Conservation (phyloP, 306 rosid species). For the Malus sieversii region DNA sequence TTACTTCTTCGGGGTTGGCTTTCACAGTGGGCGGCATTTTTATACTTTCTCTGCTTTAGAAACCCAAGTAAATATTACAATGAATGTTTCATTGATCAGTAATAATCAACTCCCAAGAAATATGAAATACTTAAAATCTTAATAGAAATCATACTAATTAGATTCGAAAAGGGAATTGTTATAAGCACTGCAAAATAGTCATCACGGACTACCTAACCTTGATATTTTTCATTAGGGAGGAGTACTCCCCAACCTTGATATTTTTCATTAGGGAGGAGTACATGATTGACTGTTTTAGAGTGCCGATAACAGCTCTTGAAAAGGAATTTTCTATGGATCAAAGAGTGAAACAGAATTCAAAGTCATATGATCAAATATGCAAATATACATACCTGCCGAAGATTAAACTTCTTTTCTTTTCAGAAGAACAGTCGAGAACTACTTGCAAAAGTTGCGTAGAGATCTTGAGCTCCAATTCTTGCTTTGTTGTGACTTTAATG, state of each 20-base stretch:
- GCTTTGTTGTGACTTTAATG: neutral
- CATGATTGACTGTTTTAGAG: too few species aligned
- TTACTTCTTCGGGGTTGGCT: conserved; percentile 20
- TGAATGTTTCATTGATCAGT: neutral
- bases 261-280: too few species aligned
- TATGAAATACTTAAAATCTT: neutral
- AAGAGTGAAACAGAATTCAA: neutral
- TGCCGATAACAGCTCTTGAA: too few species aligned
- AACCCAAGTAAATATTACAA: neutral
- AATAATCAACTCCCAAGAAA: neutral
- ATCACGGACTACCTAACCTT: too few species aligned
- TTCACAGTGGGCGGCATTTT: conserved; percentile 51
- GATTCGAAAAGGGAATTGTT: too few species aligned
- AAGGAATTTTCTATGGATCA: neutral
- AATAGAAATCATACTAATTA: too few species aligned
- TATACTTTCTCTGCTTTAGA: neutral
- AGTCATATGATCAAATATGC: neutral
- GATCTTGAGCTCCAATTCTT: conserved; percentile 3
- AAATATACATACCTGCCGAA: neutral
- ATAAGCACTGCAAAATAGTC: too few species aligned
- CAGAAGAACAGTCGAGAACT: neutral
- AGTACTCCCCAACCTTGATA: too few species aligned
- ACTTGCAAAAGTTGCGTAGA: conserved; percentile 11
- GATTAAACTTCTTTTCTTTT: neutral
- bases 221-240: too few species aligned